Conservation (phyloP, 1,284 basidiomycete genomes). For the Heterobasidion parviporum region DNA sequence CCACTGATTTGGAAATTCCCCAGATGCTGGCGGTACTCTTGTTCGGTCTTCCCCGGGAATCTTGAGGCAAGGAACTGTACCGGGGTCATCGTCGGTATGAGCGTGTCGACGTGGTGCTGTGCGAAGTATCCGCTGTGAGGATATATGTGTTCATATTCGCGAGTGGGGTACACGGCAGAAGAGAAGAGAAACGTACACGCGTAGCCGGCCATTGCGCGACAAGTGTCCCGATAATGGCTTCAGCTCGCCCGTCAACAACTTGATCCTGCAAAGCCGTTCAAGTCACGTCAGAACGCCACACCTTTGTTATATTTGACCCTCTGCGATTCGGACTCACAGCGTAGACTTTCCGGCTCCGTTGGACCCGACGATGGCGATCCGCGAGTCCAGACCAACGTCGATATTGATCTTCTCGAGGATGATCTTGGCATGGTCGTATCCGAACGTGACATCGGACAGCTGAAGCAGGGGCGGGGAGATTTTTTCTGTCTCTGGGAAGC, state of each 20-base stretch:
- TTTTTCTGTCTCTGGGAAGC: constrained; percentile 91
- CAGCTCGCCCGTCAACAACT: constrained; percentile 89
- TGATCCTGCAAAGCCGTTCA: constrained; percentile 58
- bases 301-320: not conserved
- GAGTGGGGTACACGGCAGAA: not conserved
- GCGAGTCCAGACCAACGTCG: constrained; percentile 83
- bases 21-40: constrained; percentile 91
- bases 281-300: not conserved
- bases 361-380: constrained; percentile 87
- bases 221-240: constrained; percentile 77
- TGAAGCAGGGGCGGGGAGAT: constrained; percentile 96
- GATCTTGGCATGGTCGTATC: constrained; percentile 77
- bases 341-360: constrained; percentile 80
- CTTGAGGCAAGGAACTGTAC: constrained; percentile 89
- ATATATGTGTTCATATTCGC: not conserved
- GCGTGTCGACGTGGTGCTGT: constrained; percentile 95
- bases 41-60: constrained; percentile 93
- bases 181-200: constrained; percentile 50
- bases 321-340: constrained; percentile 36
- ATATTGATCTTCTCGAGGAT: constrained; percentile 83
- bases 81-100: constrained; percentile 78
- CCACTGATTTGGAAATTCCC: constrained; percentile 99
- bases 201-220: constrained; percentile 83
- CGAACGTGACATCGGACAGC: constrained; percentile 87
- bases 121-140: constrained; percentile 79